Base-by-base conservation (phyloP, 805 yeast species). In the Isabelozyma rhagii region DNA sequence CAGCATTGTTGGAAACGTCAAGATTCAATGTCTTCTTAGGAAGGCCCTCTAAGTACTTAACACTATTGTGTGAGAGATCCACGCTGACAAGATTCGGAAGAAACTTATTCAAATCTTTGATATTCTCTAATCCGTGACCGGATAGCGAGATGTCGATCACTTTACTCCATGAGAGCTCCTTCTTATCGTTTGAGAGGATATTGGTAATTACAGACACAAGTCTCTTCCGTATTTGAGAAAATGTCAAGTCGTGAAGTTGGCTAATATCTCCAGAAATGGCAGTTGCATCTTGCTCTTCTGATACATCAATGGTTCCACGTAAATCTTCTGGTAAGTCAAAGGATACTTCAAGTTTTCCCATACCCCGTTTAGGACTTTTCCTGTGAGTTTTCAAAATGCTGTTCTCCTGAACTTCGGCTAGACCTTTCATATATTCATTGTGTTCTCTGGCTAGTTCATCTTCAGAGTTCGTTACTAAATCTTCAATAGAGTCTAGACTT, bases 191-290 rank as follows among this genome's bases (percentile, higher is more conserved):
- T 1, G 79, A 69, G 45, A 76, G 63, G 3, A 62, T 56, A 38
- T 75, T 77, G 0, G 80, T 78, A 27, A 81, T 71, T 3, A 77
- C 69, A 6, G 79, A 64, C 4, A 79, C 79, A 39, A 81, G 57
- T 11, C 64, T 63, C 45, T 62, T 69, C 49, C 73, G 73, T 0
- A 80, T 69, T 53, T 78, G 77, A 1, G 82, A 68, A 55, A 80
- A 81, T 3, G 84, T 75, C 3, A 77, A 47, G 43, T 78, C 77
- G 10, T 67, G 64, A 5, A 78, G 47, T 28, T 74, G 74, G 2
- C 81, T 74, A 2, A 71, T 56, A 17, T 67, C 67, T 0, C 83
- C 78, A 2, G 77, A 74, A 46, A 75, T 70, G 10, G 8, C 36
- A 9, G 36, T 41, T 9, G 44, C 14, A 40, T 55, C 60, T 36